Evolutionary conservation across 352 stramenopile genomes (phyloP), one percentile per base, ranked within the genome.

Genomic region (Globisporangium cylindrosporum): DNA sequence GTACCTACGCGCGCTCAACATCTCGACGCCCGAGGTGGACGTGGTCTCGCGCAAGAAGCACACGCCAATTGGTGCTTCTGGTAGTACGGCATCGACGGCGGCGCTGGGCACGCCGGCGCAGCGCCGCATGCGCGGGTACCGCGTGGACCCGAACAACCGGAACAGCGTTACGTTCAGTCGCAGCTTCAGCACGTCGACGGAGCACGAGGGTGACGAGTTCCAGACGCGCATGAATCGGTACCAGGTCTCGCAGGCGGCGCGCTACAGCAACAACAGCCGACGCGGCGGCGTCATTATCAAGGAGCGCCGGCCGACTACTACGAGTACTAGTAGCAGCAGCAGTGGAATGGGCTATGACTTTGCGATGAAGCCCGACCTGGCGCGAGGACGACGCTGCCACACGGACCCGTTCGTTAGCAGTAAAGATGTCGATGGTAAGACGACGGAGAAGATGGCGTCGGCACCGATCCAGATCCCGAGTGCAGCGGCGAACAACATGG

Each of bases 1-100:
- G 72, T 93, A 93, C 69, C 70, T 93, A 34, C 82, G 78, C 61
- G 82, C 82, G n/a, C 74, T 93, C 22, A 91, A 93, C 63, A 91
- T 93, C 62, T 86, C 79, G 63, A 76, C 79, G 36, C 75, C 78
- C 15, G 83, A 92, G 10, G 49, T 70, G 18, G 51, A 72, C 29
- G 70, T 59, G 36, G 62, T 61, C 24, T 27, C 60, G 59, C 55
- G 61, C 59, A 61, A 60, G 27, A 61, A 57, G 12, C 41, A 57
- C 15, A 10, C 32, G 22, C 25, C 32, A 10, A 10, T 38, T 38
- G 6, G 7, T 1, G 32, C 3, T 38, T 38, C 32, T 38, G 8
- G 7, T 10, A 38, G 32, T 38, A 38, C 32, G 32, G 32, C 32
- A 8, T 38, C 32, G 32, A 38, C 32, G 32, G 32, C 32, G 1